Evolutionary conservation across 2,329 filamentous ascomycete species (phyloP).

Genomic region (Botrytis pseudocinerea): DNA sequence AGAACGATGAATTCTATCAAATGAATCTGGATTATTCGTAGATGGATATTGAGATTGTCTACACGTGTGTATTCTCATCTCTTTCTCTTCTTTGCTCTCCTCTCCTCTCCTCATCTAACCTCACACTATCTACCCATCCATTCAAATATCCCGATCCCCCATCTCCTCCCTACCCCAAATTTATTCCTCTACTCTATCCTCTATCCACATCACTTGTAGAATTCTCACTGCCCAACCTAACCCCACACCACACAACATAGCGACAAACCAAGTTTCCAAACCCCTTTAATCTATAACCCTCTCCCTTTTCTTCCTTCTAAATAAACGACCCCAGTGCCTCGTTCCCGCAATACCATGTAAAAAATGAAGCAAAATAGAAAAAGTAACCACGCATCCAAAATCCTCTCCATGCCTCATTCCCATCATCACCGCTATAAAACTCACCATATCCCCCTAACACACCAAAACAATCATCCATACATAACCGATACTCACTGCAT

Average conservation of each 20-base stretch:
- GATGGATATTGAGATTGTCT: background rate
- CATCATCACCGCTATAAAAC: too few relatives aligned
- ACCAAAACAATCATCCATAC: background rate
- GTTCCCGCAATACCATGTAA: background rate
- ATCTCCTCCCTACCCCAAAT: background rate
- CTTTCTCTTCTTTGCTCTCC: background rate
- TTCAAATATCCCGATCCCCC: too few relatives aligned
- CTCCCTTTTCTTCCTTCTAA: background rate
- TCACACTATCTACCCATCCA: background rate
- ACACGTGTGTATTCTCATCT: background rate
- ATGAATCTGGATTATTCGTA: background rate
- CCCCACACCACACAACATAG: fast-evolving
- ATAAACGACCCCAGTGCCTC: background rate
- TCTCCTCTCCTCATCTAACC: background rate
- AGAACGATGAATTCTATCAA: background rate
- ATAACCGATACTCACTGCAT: too few relatives aligned
- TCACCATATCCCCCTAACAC: background rate
- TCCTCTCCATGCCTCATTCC: too few relatives aligned
- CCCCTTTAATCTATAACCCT: background rate
- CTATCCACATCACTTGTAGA: background rate
- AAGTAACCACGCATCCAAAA: too few relatives aligned
- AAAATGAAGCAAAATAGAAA: background rate
- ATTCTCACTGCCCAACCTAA: too few relatives aligned
- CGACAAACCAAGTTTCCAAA: background rate
- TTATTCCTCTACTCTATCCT: background rate